Evolutionary conservation across 2,329 filamentous ascomycete genomes (phyloP), one percentile per base, ranked within the genome.

Genomic region (Aspergillus transmontanensis): DNA sequence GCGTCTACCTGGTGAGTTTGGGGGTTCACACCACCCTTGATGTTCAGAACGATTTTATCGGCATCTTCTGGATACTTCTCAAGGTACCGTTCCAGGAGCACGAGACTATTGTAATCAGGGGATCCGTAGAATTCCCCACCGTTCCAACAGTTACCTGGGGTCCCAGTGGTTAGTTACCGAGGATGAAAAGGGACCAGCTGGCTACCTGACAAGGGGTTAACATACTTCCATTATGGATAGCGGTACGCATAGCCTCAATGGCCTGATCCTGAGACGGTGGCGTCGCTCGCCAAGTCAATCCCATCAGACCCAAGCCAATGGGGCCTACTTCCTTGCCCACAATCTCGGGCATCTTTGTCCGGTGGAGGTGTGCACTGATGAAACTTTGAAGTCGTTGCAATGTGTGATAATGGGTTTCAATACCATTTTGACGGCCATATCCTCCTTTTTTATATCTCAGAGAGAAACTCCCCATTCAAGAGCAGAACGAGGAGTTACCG

Each of bases 91-190:
- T 61, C 55, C 3, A 70, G 54, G 39, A 73, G 64, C 19, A 66
- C 66, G 1, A 72, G 63, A 21, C 64, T 70, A 57, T 73, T 72
- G 57, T 55, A 43, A n/a, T 62, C 54, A 21, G 69, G 69, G 4
- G 69, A 45, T n/a, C 69, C 70, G 36, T 72, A 71, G 59, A 69
- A 65, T 56, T 71, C 63, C 21, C 61, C 69, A 9, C 67, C 71
- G 56, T 72, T 68, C 70, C 69, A 71, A 50, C 26, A 58, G 57
- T 19, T 51, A n/a, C 30, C 57, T 58, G 14, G 6, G 14, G 11
- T 14, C 4, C 39, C 28, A 48, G 19, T 16, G 4, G 14, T 51
- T 58, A 41, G 30, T 1, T 19, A 28, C 45, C 26, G 28, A 5
- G 12, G 26, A 39, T 21, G 48, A 68, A 58, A 19, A 46, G 41